A percentile compares a stretch with the other conserved stretches of the same genome.
phyloP scores from a whole-genome alignment of 2,329 filamentous ascomycete genomes.

The Macrophomina tecta region DNA sequence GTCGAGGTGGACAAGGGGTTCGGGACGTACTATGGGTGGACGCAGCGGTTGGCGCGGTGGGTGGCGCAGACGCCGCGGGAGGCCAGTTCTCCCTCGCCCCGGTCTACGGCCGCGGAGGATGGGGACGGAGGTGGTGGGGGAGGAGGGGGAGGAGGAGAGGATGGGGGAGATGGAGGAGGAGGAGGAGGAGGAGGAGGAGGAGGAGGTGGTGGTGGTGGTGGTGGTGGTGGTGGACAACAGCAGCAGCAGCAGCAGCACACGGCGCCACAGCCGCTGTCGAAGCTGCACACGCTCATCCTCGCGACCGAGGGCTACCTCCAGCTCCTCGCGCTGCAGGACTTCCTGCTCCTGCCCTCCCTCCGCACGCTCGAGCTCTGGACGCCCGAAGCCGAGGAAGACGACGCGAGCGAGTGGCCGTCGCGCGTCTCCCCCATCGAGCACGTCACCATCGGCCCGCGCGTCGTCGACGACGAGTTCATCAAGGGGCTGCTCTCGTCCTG shows the following conservation, averaged over 20 bases:
- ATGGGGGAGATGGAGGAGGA: too few relatives aligned
- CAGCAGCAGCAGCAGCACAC: too few relatives aligned
- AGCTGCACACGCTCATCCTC: slow-evolving; percentile 1
- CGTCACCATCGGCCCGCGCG: neutral
- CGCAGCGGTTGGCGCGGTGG: slow-evolving; percentile 12
- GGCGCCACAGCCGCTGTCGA: neutral
- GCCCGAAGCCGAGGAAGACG: slow-evolving; percentile 9
- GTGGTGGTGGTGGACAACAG: too few relatives aligned
- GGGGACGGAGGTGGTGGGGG: too few relatives aligned
- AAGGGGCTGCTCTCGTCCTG: slow-evolving; percentile 6
- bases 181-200: too few relatives aligned
- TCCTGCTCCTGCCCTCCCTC: neutral
- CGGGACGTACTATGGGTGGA: slow-evolving; percentile 15
- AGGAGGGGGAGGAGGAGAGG: too few relatives aligned
- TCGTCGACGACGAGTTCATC: slow-evolving; percentile 12
- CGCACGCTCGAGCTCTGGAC: slow-evolving; percentile 17
- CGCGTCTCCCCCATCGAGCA: neutral
- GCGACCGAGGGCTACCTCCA: slow-evolving; percentile 13
- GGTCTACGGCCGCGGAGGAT: too few relatives aligned
- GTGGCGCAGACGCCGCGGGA: neutral
- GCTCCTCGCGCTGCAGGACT: slow-evolving; percentile 14
- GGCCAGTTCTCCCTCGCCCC: neutral
- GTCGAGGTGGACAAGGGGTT: slow-evolving; percentile 15
- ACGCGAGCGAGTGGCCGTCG: slow-evolving; percentile 3
- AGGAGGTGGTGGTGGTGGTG: too few relatives aligned